These are phyloP conservation scores for Ceratonia siliqua DNA, from an alignment of 306 rosid genomes.

Conservation along the genomic window DNA sequence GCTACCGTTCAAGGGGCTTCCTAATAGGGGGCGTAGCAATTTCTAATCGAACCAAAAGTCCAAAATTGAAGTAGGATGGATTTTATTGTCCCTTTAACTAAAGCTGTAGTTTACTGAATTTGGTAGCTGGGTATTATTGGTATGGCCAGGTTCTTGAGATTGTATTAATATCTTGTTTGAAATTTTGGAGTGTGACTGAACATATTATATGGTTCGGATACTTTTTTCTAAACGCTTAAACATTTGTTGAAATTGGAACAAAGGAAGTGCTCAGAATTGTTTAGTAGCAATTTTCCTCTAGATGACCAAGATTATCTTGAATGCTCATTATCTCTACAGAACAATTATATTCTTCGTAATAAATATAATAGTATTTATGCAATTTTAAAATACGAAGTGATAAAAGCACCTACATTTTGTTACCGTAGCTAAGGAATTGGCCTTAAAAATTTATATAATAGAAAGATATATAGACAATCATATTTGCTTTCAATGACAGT, in stretches of 20 bases:
- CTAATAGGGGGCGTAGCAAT: slow-evolving; percentile 11
- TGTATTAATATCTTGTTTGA: slow-evolving; percentile 31
- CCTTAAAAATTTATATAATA: no score
- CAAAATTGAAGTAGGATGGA: slow-evolving; percentile 36
- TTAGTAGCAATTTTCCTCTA: background rate
- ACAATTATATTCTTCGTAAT: no score
- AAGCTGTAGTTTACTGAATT: slow-evolving; percentile 37
- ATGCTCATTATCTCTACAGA: background rate
- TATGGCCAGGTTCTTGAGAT: slow-evolving; percentile 22
- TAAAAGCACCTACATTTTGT: no score
- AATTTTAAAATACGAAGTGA: no score
- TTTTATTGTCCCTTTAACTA: slow-evolving; percentile 35
- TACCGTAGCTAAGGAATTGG: no score
- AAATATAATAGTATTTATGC: no score
- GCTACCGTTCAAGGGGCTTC: slow-evolving; percentile 53
- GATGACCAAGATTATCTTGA: background rate
- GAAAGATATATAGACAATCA: no score
- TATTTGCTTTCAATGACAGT: no score
- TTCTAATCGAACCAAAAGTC: slow-evolving; percentile 11
- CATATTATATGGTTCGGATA: background rate
- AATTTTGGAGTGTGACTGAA: slow-evolving; percentile 36
- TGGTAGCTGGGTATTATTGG: slow-evolving; percentile 46
- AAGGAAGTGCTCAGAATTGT: background rate
- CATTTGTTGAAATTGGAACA: background rate
- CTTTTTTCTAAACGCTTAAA: background rate